Evolutionary conservation across 768 basidiomycete species (phyloP).

Genomic region (Chalciporus sphaerocephalus): DNA sequence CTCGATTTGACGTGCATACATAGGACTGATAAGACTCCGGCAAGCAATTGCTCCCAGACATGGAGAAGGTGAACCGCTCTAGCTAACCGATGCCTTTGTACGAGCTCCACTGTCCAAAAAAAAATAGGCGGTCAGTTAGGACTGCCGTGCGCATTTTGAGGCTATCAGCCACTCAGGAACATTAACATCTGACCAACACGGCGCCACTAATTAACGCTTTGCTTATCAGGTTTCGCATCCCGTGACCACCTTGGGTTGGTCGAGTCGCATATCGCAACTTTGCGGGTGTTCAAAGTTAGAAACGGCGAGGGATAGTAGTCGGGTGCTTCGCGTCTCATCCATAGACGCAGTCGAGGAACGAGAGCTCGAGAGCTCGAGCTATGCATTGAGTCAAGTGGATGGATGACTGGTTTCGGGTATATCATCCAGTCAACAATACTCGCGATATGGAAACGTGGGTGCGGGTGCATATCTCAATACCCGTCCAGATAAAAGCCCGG

Average conservation of each 20-base stretch:
- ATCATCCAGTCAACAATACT: background rate
- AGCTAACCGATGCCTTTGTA: background rate
- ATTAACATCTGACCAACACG: background rate
- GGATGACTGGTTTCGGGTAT: background rate
- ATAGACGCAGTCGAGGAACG: too few species aligned
- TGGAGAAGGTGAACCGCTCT: background rate
- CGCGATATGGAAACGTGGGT: background rate
- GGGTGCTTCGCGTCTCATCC: too few species aligned
- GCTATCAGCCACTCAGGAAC: too few species aligned
- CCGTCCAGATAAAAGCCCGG: background rate
- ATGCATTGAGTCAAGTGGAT: too few species aligned
- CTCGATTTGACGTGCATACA: constrained; percentile 18
- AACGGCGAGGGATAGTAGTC: too few species aligned
- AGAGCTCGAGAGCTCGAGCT: too few species aligned
- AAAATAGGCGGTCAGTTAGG: background rate
- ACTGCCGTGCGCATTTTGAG: background rate
- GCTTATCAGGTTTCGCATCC: too few species aligned
- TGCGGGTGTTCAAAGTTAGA: too few species aligned
- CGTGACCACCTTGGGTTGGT: too few species aligned
- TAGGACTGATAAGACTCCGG: background rate
- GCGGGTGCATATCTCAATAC: background rate
- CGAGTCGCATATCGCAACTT: too few species aligned
- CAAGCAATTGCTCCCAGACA: background rate
- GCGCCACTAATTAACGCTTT: background rate
- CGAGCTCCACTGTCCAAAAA: too few species aligned